Percentiles rank a stretch among this genome's conserved stretches.
These are phyloP conservation scores for Vanderwaltozyma tropicalis DNA, from an alignment of 805 yeast species.

Conservation along the genomic window DNA sequence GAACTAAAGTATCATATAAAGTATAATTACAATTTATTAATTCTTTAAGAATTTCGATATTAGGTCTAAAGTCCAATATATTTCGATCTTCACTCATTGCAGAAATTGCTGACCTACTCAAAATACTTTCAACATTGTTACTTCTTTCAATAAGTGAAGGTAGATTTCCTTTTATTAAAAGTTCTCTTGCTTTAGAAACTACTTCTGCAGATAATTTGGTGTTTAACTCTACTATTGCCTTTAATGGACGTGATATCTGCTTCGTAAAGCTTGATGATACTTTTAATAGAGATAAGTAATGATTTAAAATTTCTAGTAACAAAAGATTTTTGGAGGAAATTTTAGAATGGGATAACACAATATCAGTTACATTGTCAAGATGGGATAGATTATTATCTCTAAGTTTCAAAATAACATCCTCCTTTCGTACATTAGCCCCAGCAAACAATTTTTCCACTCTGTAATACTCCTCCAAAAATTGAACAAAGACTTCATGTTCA, in stretches of 20 bases:
- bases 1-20: conserved; percentile 91
- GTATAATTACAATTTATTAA: conserved; percentile 93
- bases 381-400: conserved; percentile 80
- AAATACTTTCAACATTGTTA: conserved; percentile 90
- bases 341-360: conserved; percentile 81
- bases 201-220: conserved; percentile 86
- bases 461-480: conserved; percentile 60
- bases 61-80: conserved; percentile 68
- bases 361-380: conserved; percentile 56
- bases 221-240: conserved; percentile 75
- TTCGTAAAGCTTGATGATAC: conserved; percentile 57
- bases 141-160: conserved; percentile 94
- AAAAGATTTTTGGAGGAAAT: conserved; percentile 88
- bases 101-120: conserved; percentile 80
- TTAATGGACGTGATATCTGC: conserved; percentile 60
- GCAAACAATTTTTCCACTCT: conserved; percentile 69
- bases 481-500: conserved; percentile 66
- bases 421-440: conserved; percentile 69
- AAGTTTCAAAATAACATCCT: conserved; percentile 73
- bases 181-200: conserved; percentile 88
- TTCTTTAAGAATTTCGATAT: conserved; percentile 59
- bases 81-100: conserved; percentile 80
- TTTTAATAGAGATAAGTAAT: conserved; percentile 69
- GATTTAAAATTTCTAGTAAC: conserved; percentile 71
- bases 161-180: conserved; percentile 88